Evolutionary conservation across 2,329 filamentous ascomycete genomes (phyloP), one percentile per base, ranked within the genome.

Genomic region (Fusarium sp.): DNA sequence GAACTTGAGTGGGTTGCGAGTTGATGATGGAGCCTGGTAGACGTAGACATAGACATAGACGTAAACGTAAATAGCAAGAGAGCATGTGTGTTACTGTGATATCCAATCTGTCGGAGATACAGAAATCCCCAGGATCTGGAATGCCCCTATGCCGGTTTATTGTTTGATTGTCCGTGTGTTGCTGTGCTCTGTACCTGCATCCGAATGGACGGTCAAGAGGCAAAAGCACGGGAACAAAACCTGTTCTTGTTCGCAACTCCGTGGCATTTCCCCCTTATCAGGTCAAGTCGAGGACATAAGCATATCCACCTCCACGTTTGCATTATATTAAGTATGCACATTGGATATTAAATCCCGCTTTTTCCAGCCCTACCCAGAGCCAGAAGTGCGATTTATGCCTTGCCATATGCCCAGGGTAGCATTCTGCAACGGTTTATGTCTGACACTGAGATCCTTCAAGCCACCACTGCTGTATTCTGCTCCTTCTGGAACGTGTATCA

Each of bases 321-420:
- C 25, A 45, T 45, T 34, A 40, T 47, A 46, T 52, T 44, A 46
- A 18, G 18, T 37, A 37, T 37, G 34, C 34, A 37, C 34, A 37
- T 45, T 68, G 32, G 57, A 68, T 27, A 30, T 51, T 30, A 30
- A 42, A 70, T 63, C 58, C 67, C 62, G 54, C 62, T 53, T 68
- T 67, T 58, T 45, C 57, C 67, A 70, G 67, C 67, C 67, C 63
- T 70, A 71, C 47, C 32, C 54, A 66, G 30, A 55, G 57, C 30
- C n/a, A 20, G 30, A 51, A 30, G 5, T 24, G 14, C 20, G 16
- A 8, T 32, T 49, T 66, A 44, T 69, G 55, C 66, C 66, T 56
- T 69, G 40, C 65, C 64, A 61, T 54, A 13, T 47, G 34, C 24
- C 34, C 47, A 65, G 30, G 61, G 61, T 65, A 30, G n/a, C 30